A percentile compares a stretch with the other conserved stretches of the same genome.
Conservation (phyloP, 768 basidiomycete species). For the Udeniomyces megalosporus region DNA sequence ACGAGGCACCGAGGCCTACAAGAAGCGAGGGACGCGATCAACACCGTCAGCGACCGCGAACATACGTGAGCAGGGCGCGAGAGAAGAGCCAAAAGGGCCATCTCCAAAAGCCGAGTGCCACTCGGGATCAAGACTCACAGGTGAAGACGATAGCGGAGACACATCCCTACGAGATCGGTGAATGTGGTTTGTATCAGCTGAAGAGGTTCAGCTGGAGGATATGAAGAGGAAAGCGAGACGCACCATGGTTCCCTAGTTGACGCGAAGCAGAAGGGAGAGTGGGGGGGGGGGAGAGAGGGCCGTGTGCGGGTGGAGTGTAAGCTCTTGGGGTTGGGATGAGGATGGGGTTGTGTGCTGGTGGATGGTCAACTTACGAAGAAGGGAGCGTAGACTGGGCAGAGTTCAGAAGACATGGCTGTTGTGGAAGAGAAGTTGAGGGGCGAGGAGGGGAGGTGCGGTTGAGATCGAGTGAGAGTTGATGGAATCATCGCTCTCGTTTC, state of each 20-base stretch:
- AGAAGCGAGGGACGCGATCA: not conserved
- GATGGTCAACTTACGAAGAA: slow-evolving; percentile 50
- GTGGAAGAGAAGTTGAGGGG: not conserved
- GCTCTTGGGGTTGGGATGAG: too few species aligned
- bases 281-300: not conserved
- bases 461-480: too few species aligned
- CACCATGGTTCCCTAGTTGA: not conserved
- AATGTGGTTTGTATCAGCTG: too few species aligned
- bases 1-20: slow-evolving; percentile 13
- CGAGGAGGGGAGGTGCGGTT: not conserved
- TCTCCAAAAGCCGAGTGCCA: not conserved
- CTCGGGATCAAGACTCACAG: slow-evolving; percentile 52
- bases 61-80: not conserved
- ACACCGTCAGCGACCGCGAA: too few species aligned
- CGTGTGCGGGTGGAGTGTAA: not conserved
- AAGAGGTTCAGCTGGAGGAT: not conserved
- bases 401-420: slow-evolving; percentile 26
- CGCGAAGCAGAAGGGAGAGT: not conserved
- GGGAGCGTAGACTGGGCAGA: slow-evolving; percentile 66
- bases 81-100: not conserved
- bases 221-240: not conserved
- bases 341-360: not conserved
- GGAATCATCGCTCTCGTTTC: too few species aligned
- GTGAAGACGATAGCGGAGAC: slow-evolving; percentile 95
- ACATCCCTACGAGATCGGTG: slow-evolving; percentile 49